These are phyloP conservation scores for Penicillium pulvis DNA, from an alignment of 495 filamentous ascomycete species.

Conservation along the genomic window DNA sequence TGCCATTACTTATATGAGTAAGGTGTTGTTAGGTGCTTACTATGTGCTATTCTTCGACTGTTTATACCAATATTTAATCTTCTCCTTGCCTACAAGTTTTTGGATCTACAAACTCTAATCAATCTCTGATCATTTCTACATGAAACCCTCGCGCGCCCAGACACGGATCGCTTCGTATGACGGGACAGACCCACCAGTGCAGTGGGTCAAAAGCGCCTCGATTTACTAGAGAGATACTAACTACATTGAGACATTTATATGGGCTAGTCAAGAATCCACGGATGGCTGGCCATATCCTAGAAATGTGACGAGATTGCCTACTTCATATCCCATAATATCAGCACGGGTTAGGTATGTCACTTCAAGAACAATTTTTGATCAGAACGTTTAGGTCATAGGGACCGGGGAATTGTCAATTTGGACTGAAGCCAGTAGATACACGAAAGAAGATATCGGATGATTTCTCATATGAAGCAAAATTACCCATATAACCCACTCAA, in stretches of 20 bases:
- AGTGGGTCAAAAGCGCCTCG: neutral
- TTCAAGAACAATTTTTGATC: neutral
- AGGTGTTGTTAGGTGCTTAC: no score
- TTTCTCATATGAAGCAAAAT: no score
- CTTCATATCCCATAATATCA: neutral
- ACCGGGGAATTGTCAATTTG: neutral
- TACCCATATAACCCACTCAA: neutral
- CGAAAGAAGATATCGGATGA: neutral
- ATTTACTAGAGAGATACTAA: neutral
- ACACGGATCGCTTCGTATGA: neutral
- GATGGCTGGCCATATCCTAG: no score
- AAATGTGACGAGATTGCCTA: neutral
- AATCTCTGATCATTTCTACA: neutral
- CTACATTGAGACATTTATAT: neutral
- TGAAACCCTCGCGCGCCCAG: neutral
- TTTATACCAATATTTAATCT: neutral
- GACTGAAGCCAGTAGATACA: neutral
- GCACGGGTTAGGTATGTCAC: neutral
- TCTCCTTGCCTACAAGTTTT: no score
- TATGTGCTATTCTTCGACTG: neutral
- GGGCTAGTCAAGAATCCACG: neutral
- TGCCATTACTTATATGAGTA: no score
- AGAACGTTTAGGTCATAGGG: neutral
- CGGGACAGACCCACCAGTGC: constrained; percentile 10
- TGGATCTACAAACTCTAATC: neutral